Base-by-base conservation (phyloP, 768 basidiomycete species). In the Gloeophyllum trabeum region DNA sequence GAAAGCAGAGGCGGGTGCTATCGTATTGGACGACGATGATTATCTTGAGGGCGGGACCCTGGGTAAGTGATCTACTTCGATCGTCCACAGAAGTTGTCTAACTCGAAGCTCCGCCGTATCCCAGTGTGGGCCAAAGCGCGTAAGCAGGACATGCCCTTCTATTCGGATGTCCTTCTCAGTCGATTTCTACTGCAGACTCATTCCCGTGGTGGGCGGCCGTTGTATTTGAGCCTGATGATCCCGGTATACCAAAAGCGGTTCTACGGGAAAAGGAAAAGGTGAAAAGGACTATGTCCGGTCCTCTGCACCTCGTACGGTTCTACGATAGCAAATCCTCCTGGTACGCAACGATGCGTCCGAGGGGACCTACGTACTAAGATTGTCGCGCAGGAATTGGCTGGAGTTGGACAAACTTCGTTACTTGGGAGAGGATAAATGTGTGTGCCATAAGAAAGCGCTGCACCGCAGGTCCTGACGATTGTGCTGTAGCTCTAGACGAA, bases 161-260 rank as follows among this genome's bases (percentile, higher is more conserved):
- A 39, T 22, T 35, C 18, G 21, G 34, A 40, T 32, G 14, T 35
- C 16, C 43, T 24, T 24, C n/a, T 42, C 39, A 35, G 34, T 37
- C 41, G 39, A 38, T 49, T 38, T 40, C 37, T 39, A 6, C 10
- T 43, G n/a, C 39, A 88, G 87, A 65, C 25, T 72, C 79, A 0
- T 92, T 68, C 51, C 91, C 91, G 1, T 93, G 80, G 79, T 94
- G 84, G 80, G 87, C 91, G 30, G 91, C 81, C 6, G 76, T 85
- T 6, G 71, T 92, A 13, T 80, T 70, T 40, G 76, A 79, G 20
- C 69, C 73, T 6, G 74, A 79, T 30, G 74, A 81, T 37, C 57
- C 64, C 1, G 56, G 55, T 0, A 70, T 90, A n/a, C 83, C 83
- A 1, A 39, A 25, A 28, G 50, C 46, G 38, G 57, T 53, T 43